Conservation (phyloP, 1,284 basidiomycete species). For the Trichosporon faecale region DNA sequence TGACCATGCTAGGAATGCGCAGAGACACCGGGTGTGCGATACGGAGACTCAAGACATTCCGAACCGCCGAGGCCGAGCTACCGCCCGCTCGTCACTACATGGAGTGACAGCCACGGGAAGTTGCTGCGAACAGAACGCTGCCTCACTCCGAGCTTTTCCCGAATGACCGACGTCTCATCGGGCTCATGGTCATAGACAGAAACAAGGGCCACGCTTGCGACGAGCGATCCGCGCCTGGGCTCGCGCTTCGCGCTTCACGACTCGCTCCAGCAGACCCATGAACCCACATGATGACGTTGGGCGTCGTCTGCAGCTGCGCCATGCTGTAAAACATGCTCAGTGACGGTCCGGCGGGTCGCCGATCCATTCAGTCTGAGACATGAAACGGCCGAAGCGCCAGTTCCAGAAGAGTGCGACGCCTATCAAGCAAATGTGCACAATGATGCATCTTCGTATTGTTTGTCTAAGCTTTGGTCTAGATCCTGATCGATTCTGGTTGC, state of each 20-base stretch:
- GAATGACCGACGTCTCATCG: background rate
- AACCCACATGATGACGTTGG: background rate
- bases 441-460: background rate
- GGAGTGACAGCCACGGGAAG: too few relatives aligned
- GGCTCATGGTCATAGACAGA: background rate
- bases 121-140: background rate
- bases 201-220: background rate
- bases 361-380: slow-evolving; percentile 2
- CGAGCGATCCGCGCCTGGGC: background rate
- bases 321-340: background rate
- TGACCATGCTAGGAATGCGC: too few relatives aligned
- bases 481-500: slow-evolving; percentile 9
- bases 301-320: background rate
- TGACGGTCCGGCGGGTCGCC: background rate
- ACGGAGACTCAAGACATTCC: background rate
- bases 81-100: too few relatives aligned
- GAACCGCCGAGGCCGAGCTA: too few relatives aligned
- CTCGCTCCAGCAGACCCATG: too few relatives aligned
- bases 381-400: background rate
- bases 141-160: background rate
- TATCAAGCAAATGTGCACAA: too few relatives aligned
- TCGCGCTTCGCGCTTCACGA: too few relatives aligned
- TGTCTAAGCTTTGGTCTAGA: slow-evolving; percentile 13
- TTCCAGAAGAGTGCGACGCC: slow-evolving; percentile 2
- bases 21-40: too few relatives aligned